Evolutionary conservation across 768 basidiomycete species (phyloP).

Genomic region (Amanita exitialis): DNA sequence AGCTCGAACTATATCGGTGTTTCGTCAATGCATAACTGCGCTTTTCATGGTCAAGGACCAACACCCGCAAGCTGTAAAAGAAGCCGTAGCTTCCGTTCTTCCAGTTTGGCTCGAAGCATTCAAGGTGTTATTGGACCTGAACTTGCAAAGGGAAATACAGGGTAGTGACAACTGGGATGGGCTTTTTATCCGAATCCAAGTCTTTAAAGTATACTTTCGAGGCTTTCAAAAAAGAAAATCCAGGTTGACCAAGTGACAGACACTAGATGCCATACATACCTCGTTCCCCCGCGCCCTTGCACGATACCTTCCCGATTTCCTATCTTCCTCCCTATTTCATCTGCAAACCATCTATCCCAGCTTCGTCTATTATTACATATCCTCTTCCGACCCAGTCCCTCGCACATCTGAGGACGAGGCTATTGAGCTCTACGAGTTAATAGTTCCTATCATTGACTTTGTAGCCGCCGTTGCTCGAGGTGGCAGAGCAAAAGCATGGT

Average conservation of each 20-base stretch:
- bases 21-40: conserved; percentile 81
- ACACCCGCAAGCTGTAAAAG: conserved; percentile 78
- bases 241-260: conserved; percentile 21
- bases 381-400: conserved; percentile 44
- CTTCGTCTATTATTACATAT: conserved; percentile 54
- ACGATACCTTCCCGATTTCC: conserved; percentile 50
- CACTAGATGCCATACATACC: conserved; percentile 68
- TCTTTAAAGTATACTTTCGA: conserved; percentile 59
- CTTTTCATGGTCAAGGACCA: conserved; percentile 95
- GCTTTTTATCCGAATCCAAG: conserved; percentile 67
- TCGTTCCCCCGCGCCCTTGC: conserved; percentile 73
- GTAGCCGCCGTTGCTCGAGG: conserved; percentile 55
- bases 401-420: conserved; percentile 65
- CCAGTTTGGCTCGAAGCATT: conserved; percentile 93
- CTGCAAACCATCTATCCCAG: conserved; percentile 47
- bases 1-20: conserved; percentile 78
- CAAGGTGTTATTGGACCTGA: conserved; percentile 57
- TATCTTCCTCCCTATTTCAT: conserved; percentile 48
- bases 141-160: conserved; percentile 53
- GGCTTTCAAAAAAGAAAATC: neutral
- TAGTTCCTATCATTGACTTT: conserved; percentile 77
- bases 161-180: conserved; percentile 68
- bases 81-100: conserved; percentile 70
- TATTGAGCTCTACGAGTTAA: conserved; percentile 67
- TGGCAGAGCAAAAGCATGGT: conserved; percentile 57